These are phyloP conservation scores for Wilcoxina mikolae DNA, from an alignment of 495 filamentous ascomycete genomes.

Conservation along the genomic window DNA sequence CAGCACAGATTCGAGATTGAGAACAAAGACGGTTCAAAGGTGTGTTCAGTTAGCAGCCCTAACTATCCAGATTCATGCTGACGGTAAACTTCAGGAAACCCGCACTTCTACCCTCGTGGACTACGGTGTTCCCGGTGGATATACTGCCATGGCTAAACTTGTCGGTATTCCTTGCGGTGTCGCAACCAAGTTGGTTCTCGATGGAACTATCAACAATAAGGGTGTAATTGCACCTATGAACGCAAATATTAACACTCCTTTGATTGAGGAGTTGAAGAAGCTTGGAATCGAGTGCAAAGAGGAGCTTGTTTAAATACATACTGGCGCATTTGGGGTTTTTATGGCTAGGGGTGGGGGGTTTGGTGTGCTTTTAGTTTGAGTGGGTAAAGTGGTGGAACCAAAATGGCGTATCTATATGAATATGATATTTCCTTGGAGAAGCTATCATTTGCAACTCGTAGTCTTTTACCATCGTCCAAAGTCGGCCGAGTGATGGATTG, in stretches of 20 bases:
- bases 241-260: conserved; percentile 50
- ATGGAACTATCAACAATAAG: conserved; percentile 62
- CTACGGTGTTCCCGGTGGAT: conserved; percentile 66
- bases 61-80: neutral
- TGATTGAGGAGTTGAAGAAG: conserved; percentile 56
- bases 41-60: conserved; percentile 5
- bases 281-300: conserved; percentile 41
- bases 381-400: too few species aligned
- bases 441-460: too few species aligned
- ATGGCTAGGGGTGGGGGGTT: too few species aligned
- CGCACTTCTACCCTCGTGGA: conserved; percentile 69
- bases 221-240: conserved; percentile 74
- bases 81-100: conserved; percentile 47
- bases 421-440: too few species aligned
- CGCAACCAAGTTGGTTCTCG: conserved; percentile 67
- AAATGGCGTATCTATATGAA: too few species aligned
- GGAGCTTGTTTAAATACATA: conserved; percentile 30
- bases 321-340: too few species aligned
- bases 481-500: too few species aligned
- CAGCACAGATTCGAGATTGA: conserved; percentile 92
- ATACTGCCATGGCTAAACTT: conserved; percentile 79
- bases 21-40: conserved; percentile 50
- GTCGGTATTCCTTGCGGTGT: conserved; percentile 53
- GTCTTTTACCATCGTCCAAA: too few species aligned
- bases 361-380: too few species aligned